A percentile compares a stretch with the other conserved stretches of the same genome.
phyloP scores from a whole-genome alignment of 331 rosid genomes.

The Malus hybrid region DNA sequence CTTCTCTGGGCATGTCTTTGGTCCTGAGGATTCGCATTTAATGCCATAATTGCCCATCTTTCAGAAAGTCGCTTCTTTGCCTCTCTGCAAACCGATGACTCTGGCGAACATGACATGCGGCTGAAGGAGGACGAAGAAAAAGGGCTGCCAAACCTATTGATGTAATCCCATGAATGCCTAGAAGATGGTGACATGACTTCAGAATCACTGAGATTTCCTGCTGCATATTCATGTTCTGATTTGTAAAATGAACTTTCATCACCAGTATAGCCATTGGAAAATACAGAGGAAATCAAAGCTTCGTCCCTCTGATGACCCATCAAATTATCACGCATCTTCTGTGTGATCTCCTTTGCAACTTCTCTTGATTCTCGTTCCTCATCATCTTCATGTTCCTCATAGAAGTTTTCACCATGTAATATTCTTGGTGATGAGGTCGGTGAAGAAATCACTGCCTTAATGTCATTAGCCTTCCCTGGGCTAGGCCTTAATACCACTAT shows the following conservation, averaged over 20 bases:
- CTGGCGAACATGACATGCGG: slow-evolving; percentile 69
- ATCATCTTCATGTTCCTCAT: slow-evolving; percentile 40
- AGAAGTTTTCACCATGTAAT: slow-evolving; percentile 33
- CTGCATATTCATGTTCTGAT: slow-evolving; percentile 60
- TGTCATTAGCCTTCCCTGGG: slow-evolving; percentile 46
- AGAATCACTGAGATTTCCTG: slow-evolving; percentile 62
- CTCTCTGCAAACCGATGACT: slow-evolving; percentile 84
- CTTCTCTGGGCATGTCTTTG: slow-evolving; percentile 44
- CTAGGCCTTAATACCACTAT: slow-evolving; percentile 89
- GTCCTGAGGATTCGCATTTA: slow-evolving; percentile 48
- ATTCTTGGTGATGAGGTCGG: slow-evolving; percentile 44
- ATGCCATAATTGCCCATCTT: slow-evolving; percentile 83
- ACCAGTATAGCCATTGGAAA: slow-evolving; percentile 70
- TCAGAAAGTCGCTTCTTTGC: slow-evolving; percentile 93
- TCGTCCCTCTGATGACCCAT: slow-evolving; percentile 57
- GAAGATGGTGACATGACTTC: slow-evolving; percentile 68
- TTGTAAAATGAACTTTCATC: slow-evolving; percentile 79
- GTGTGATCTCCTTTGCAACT: slow-evolving; percentile 40
- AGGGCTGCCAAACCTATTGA: slow-evolving; percentile 53
- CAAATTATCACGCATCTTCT: slow-evolving; percentile 41
- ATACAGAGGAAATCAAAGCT: slow-evolving; percentile 51
- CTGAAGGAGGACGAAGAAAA: slow-evolving; percentile 71
- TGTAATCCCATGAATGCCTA: slow-evolving; percentile 78
- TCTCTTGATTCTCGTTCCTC: slow-evolving; percentile 43
- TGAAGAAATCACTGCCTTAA: slow-evolving; percentile 45